Evolutionary conservation across 1,284 basidiomycete genomes (phyloP), one percentile per base, ranked within the genome.

Genomic region (Coniferiporia weirii): DNA sequence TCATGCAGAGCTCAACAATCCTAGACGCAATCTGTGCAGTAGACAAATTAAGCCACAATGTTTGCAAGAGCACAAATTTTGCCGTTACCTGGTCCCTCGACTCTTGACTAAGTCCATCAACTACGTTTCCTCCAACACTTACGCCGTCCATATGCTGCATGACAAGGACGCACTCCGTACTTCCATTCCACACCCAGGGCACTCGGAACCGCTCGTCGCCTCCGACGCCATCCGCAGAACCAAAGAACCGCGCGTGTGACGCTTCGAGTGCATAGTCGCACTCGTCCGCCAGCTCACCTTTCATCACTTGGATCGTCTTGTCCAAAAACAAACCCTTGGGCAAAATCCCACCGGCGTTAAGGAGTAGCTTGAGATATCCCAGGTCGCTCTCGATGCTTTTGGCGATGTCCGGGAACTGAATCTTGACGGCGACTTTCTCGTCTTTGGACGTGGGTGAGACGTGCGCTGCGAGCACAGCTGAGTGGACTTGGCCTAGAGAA

Each of bases 401-500:
- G 1, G 80, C 82, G 35, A 99, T 92, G 64, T 95, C 93, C 0
- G 96, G 96, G 71, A 98, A 99, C 70, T 99, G 97, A 45, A 99
- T 82, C 72, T 99, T 99, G 60, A 99, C 88, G 0, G 96, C 97
- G 12, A 98, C 89, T 6, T 70, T 75, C 61, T 79, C 83, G 1
- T 79, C 74, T 46, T 66, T 72, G 12, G 80, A 79, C 1, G 84
- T 85, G 10, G 79, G 79, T 47, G 80, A 79, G 15, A 69, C 67
- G 40, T 73, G 65, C 0, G 79, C 72, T 0, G 79, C 69, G 12
- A 97, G 80, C 1, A 83, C 77, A 0, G 91, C 96, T 0, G 73
- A 76, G 69, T 99, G 97, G 0, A 99, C 96, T 71, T 99, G 97
- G 0, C 96, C 97, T 44, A 99, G 98, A 2, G 95, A 97, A 0